Evolutionary conservation across 805 yeast species (phyloP), one percentile per base, ranked within the genome.

Genomic region (Tetrapisispora nanseiensis): DNA sequence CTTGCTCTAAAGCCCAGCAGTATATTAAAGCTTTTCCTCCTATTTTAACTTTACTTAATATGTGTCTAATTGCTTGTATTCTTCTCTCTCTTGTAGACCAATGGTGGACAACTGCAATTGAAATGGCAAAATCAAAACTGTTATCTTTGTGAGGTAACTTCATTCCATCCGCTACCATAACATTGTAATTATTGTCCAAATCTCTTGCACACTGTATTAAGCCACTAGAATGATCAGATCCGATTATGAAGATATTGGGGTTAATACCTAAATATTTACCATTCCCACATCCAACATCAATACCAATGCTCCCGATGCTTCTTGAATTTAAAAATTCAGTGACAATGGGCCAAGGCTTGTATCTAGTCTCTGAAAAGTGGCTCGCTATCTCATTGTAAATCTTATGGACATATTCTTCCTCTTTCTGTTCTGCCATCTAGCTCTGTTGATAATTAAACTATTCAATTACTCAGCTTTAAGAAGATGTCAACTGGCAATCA

Each of bases 1-100:
- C 83, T 61, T 92, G 98, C 50, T 92, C 98, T 40, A 92, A 63
- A 0, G 98, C 98, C 98, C 98, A 92, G 40, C 95, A 94, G 59
- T 90, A 92, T 7, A 92, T 74, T 52, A 92, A 65, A 0, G 86
- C 83, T 40, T 71, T 74, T 1, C 95, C 96, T 0, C 77, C 78
- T 0, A 48, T 42, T 33, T 60, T 68, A 41, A 92, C 59, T 45
- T 75, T 75, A 18, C 78, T 62, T 30, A 92, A 57, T 2, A 89
- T 80, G 45, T 82, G 83, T 12, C 51, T 51, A 7, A 92, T 79
- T 1, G 96, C 97, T 8, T 73, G 75, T 1, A 84, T 59, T 40
- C 98, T 70, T 56, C 98, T 72, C 47, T 78, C 82, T 16, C 73
- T 74, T 0, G 94, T 86, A n/a, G 95, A 75, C 66, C 92, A 87